Evolutionary conservation across 257 asterid species (phyloP).

Genomic region (Solanum sejunctum): DNA sequence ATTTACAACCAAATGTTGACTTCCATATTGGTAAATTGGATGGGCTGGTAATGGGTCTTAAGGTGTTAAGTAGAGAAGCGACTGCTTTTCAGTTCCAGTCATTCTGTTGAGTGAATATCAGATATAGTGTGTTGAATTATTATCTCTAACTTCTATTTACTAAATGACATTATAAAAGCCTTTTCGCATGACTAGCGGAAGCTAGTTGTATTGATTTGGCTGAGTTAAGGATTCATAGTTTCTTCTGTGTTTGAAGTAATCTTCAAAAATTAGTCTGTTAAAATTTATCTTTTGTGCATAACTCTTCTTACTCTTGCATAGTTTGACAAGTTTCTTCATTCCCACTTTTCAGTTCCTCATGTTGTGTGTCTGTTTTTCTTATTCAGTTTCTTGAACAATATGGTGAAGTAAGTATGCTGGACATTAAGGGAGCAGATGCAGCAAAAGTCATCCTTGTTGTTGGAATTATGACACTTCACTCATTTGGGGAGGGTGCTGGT

Average conservation of each 20-base stretch:
- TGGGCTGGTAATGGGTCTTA: background rate
- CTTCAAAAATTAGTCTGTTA: background rate
- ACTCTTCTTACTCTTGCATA: background rate
- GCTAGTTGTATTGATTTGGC: background rate
- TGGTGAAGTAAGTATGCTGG: slow-evolving; percentile 98
- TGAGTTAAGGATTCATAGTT: background rate
- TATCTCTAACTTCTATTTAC: background rate
- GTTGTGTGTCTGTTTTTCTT: background rate
- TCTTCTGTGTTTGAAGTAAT: background rate
- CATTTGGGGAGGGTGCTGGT: slow-evolving; percentile 98
- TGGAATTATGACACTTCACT: slow-evolving; percentile 98
- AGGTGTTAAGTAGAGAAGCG: background rate
- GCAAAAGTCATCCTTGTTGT: slow-evolving; percentile 86
- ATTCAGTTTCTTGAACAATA: slow-evolving; percentile 81
- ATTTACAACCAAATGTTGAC: background rate
- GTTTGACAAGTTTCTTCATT: background rate
- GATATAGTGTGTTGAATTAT: background rate
- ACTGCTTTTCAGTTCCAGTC: background rate
- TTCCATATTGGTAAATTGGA: background rate
- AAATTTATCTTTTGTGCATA: background rate
- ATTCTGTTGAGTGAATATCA: background rate
- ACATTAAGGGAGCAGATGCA: slow-evolving; percentile 98
- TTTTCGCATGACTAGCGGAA: background rate
- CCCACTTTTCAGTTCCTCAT: background rate
- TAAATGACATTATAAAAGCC: background rate